Conservation (phyloP, 2,329 filamentous ascomycete genomes). For the Emydomyces testavorans region DNA sequence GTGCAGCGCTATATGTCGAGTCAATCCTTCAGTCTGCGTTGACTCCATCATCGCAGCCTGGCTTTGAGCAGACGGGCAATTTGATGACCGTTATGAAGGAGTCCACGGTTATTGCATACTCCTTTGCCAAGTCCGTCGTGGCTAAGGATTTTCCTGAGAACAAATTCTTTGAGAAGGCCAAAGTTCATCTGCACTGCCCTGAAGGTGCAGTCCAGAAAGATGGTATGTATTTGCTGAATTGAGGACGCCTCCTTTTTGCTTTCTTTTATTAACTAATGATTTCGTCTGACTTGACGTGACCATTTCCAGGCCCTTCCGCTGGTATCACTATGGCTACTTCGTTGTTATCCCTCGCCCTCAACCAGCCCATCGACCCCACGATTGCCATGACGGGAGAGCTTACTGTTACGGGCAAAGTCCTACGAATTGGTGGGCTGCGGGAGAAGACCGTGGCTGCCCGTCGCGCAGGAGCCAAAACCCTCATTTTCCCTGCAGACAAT, state of each 20-base stretch:
- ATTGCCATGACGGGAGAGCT: conserved; percentile 97
- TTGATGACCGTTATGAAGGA: conserved; percentile 97
- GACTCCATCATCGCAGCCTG: conserved; percentile 59
- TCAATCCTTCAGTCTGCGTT: conserved; percentile 83
- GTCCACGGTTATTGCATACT: conserved; percentile 88
- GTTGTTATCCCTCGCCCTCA: conserved; percentile 70
- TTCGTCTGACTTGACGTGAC: conserved; percentile 15
- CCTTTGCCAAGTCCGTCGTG: conserved; percentile 83
- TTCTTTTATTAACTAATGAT: neutral
- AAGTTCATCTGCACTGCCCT: conserved; percentile 89
- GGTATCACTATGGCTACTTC: conserved; percentile 98
- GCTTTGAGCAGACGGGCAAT: conserved; percentile 86
- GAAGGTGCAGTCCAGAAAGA: conserved; percentile 96
- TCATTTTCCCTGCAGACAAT: conserved; percentile 93
- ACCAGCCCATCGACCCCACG: conserved; percentile 66
- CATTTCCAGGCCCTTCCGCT: conserved; percentile 54
- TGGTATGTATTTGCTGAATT: conserved; percentile 35
- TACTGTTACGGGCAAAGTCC: conserved; percentile 90
- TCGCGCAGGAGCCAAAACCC: conserved; percentile 79
- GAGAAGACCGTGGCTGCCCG: conserved; percentile 97
- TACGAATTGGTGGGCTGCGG: conserved; percentile 82
- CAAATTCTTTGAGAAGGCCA: conserved; percentile 90
- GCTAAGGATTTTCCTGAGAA: conserved; percentile 78
- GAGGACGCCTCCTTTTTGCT: neutral
- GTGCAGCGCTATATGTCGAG: conserved; percentile 92